Evolutionary conservation across 495 filamentous ascomycete genomes (phyloP), one percentile per base, ranked within the genome.

Genomic region (Halenospora varia): DNA sequence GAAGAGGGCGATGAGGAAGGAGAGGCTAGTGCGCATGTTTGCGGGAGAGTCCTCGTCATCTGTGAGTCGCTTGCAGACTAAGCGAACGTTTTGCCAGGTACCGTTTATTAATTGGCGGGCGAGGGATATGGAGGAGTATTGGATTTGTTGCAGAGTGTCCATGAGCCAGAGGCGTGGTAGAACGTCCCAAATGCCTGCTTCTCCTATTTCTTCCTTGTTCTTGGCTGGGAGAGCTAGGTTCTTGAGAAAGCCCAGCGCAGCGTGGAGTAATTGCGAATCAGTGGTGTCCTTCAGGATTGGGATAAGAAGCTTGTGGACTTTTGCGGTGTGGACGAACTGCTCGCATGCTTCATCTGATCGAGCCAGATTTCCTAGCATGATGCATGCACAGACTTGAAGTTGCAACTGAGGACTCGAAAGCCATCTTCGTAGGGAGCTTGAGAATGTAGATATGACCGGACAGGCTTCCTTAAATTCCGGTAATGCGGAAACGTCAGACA

Each of bases 331-430:
- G 3, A 88, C 80, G 53, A 92, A 80, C 39, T 75, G 59, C 22
- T 66, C 68, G 64, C 83, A 88, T 11, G 82, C 70, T 47, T 76
- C 79, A 62, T 92, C 87, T 1, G 86, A 88, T 57, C 88, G 83
- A 42, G 84, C 80, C n/a, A 92, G 63, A 64, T 93, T 94, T 19
- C 89, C 89, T 4, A 92, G 79, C 57, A 88, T 79, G 17, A 92
- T 72, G 64, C 88, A 92, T 15, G 87, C 83, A 25, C 85, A 86
- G n/a, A 86, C 79, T 60, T 86, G 86, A 1, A 92, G 77, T 47
- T 87, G 77, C 2, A 79, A 71, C 47, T 83, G 75, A 0, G 66
- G 66, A 25, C 67, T 68, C 24, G 66, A 54, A 13, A 86, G 68
- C 82, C 82, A 86, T 11, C 70, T 66, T 29, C 75, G 74, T n/a